Evolutionary conservation across 1,139 yeast species (phyloP).

Genomic region (Candida tetrigidarum): DNA sequence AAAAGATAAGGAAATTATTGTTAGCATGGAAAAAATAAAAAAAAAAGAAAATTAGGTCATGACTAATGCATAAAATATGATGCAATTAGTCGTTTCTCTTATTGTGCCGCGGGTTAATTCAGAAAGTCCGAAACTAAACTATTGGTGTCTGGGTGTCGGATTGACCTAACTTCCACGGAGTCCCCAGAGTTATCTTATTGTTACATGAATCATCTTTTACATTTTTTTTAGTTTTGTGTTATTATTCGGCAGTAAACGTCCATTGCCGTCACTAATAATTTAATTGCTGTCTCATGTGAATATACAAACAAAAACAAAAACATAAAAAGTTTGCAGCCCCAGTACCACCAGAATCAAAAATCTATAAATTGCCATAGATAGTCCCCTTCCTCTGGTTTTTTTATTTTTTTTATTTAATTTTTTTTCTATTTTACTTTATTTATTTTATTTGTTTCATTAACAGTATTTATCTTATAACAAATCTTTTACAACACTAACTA

Average conservation of each 20-base stretch:
- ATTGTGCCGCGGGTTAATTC: conserved; percentile 2
- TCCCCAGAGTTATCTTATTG: neutral
- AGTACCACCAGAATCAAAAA: neutral
- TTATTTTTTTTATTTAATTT: too few species aligned
- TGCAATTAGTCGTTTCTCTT: conserved; percentile 1
- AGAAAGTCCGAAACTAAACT: conserved; percentile 2
- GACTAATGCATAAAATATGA: neutral
- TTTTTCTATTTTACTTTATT: too few species aligned
- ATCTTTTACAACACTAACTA: neutral
- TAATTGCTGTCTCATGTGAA: too few species aligned
- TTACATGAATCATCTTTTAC: neutral
- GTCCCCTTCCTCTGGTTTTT: neutral
- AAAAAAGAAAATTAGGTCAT: neutral
- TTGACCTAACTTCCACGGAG: neutral
- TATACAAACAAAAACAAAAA: neutral
- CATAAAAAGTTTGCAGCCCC: neutral
- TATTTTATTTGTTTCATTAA: neutral
- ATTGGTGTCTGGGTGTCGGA: conserved; percentile 6
- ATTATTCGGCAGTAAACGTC: conserved; percentile 3
- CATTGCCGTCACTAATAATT: neutral
- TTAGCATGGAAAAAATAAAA: neutral
- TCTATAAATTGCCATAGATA: conserved; percentile 6
- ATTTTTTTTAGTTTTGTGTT: neutral
- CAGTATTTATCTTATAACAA: neutral
- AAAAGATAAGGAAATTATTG: neutral